A percentile compares a stretch with the other conserved stretches of the same genome.
Conservation (phyloP, 768 basidiomycete genomes). For the Mrakia frigida region DNA sequence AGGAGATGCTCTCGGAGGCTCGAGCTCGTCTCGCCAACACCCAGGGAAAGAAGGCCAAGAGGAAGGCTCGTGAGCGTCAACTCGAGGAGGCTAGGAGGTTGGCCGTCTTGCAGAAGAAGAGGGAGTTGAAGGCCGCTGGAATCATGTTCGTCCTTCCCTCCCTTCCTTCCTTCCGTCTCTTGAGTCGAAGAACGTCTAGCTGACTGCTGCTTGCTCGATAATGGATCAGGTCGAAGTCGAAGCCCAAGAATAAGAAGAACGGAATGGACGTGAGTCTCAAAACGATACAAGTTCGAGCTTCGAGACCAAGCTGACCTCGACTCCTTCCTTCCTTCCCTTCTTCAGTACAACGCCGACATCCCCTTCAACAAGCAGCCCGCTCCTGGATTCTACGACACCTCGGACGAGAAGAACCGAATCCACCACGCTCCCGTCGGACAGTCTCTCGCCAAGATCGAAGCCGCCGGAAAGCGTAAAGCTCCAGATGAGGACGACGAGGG, state of each 20-base stretch:
- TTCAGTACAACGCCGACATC: conserved; percentile 92
- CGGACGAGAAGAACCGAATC: conserved; percentile 82
- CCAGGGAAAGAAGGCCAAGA: conserved; percentile 98
- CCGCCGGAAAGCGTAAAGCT: conserved; percentile 76
- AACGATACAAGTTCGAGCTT: neutral
- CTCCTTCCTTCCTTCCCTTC: conserved; percentile 12
- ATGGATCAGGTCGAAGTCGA: conserved; percentile 41
- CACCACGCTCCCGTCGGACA: conserved; percentile 84
- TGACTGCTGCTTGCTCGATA: neutral
- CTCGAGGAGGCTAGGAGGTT: conserved; percentile 90
- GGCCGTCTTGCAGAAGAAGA: conserved; percentile 93
- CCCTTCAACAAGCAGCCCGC: conserved; percentile 97
- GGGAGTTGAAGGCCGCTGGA: conserved; percentile 95
- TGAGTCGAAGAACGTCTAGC: neutral
- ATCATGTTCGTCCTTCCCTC: conserved; percentile 61
- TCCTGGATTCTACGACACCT: conserved; percentile 92
- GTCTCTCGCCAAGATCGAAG: conserved; percentile 77
- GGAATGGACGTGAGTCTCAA: conserved; percentile 81
- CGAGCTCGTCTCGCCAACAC: conserved; percentile 97
- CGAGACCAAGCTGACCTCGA: neutral
- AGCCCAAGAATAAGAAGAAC: conserved; percentile 72
- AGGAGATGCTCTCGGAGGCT: conserved; percentile 99
- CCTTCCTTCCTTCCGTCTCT: neutral
- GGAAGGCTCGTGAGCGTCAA: conserved; percentile 95
- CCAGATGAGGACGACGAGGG: conserved; percentile 74